phyloP scores from a whole-genome alignment of 1,139 yeast species.

The Diutina sp. region DNA sequence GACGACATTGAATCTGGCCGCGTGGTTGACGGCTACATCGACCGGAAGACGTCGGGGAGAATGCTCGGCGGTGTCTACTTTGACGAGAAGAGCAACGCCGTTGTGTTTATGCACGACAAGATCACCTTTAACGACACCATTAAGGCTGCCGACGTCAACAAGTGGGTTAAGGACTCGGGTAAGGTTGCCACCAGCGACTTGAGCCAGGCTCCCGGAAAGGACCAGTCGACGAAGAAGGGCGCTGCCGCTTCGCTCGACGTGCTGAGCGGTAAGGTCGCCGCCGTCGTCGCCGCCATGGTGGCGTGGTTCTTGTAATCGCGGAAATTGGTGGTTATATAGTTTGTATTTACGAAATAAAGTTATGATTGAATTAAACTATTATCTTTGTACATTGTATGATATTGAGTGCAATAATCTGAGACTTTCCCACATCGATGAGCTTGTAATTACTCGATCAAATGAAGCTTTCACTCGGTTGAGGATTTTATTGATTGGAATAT shows the following conservation, averaged over 20 bases:
- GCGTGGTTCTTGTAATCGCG: neutral
- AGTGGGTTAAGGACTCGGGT: neutral
- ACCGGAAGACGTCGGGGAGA: constrained; percentile 66
- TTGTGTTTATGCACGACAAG: constrained; percentile 7
- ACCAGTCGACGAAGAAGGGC: neutral
- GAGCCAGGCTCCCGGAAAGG: neutral
- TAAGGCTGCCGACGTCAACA: neutral
- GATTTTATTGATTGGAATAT: too few relatives aligned
- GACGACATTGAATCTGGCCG: constrained; percentile 54
- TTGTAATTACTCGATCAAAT: too few relatives aligned
- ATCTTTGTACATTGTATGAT: too few relatives aligned
- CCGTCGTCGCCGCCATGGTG: neutral
- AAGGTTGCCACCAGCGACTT: neutral
- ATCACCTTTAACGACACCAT: neutral
- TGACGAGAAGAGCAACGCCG: constrained; percentile 21
- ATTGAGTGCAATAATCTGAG: too few relatives aligned
- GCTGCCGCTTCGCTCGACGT: neutral
- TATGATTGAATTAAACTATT: too few relatives aligned
- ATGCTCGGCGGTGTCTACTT: constrained; percentile 89
- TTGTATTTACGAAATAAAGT: too few relatives aligned
- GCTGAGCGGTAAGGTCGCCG: neutral
- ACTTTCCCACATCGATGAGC: too few relatives aligned
- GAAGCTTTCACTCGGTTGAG: too few relatives aligned
- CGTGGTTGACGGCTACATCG: constrained; percentile 78
- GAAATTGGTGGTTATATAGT: too few relatives aligned